Evolutionary conservation across 495 filamentous ascomycete genomes (phyloP), one percentile per base, ranked within the genome.

Genomic region (Filosporella fistucella): DNA sequence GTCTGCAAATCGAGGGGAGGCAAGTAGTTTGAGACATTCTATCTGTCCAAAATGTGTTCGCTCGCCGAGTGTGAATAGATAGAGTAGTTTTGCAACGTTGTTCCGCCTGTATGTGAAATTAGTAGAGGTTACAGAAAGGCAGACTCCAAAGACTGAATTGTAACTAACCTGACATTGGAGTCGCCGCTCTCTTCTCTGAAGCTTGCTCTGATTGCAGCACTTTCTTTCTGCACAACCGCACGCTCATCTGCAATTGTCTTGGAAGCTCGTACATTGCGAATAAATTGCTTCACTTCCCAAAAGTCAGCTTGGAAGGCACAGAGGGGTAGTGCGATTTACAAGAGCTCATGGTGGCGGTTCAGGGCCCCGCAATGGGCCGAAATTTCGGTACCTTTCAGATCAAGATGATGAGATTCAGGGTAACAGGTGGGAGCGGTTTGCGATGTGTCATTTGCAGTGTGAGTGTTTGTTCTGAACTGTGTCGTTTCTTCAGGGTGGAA

Each of bases 241-340:
- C 93, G 82, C 74, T 98, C 93, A 68, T 98, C 93, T 61, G 94
- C 94, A 62, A 98, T 93, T 24, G 93, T 98, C 77, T 98, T 98
- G 42, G 93, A 88, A 35, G 91, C 91, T 61, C 93, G 88, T 55
- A 98, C 93, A 72, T 95, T 96, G 63, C 93, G 89, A 69, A 98
- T 98, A 72, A 98, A 98, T 75, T 96, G 91, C 72, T 98, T 98
- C 65, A 98, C 91, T 96, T 58, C 26, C 57, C 37, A n/a, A 18
- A 10, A 22, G 49, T 68, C 45, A 65, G 57, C 46, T 12, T 16
- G 20, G 28, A 17, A 47, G 6, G 21, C n/a, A 17, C 21, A 43
- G 43, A 47, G 47, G 30, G 21, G 52, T 47, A 61, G 57, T 58
- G 60, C 52, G 52, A 47, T 78, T 65, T 67, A 85, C 82, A 71